Evolutionary conservation across 352 stramenopile species (phyloP), one percentile per base, ranked within the genome.

Genomic region (Pythium vanterpoolii): DNA sequence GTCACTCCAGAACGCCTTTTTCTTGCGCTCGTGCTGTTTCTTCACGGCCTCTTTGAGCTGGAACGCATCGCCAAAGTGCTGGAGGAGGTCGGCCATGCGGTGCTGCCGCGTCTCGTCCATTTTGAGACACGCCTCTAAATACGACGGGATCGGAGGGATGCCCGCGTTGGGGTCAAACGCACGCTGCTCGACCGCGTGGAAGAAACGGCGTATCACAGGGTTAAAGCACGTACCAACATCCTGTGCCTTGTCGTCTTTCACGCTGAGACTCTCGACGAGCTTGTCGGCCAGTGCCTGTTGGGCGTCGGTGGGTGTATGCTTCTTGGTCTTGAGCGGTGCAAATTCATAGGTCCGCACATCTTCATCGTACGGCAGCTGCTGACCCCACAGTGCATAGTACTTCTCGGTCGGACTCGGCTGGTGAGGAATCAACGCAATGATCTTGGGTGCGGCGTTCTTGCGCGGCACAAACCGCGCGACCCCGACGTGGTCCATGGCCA

Each of bases 1-100:
- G 40, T 93, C 83, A 48, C 84, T 94, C 84, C 82, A 94, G 49
- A 92, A 94, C 7, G 72, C 69, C 45, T 86, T 86, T 56, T 90
- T 91, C 74, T 89, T 92, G 26, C 69, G 62, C 45, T 79, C 76
- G 28, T 69, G 73, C 44, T 79, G 72, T 34, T 77, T 79, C 55
- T 89, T 84, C 1, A 90, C 75, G 0, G 84, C 84, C 53, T 92
- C 78, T 50, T 88, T 89, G 23, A 94, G 53, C 50, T 87, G 72
- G 60, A 94, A 94, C 40, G 78, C 72, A 30, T 89, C 73, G 9
- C 83, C 75, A 62, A 94, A 94, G 28, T 47, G 60, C 33, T 89
- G 72, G 43, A 94, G 87, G 39, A 89, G 62, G 18, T 64, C 72
- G 14, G 75, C 69, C 23, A 92, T 77, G 40, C 72, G 74, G 26